Evolutionary conservation across 2,329 filamentous ascomycete genomes (phyloP).

Genomic region (Cercospora zeae-maydis): DNA sequence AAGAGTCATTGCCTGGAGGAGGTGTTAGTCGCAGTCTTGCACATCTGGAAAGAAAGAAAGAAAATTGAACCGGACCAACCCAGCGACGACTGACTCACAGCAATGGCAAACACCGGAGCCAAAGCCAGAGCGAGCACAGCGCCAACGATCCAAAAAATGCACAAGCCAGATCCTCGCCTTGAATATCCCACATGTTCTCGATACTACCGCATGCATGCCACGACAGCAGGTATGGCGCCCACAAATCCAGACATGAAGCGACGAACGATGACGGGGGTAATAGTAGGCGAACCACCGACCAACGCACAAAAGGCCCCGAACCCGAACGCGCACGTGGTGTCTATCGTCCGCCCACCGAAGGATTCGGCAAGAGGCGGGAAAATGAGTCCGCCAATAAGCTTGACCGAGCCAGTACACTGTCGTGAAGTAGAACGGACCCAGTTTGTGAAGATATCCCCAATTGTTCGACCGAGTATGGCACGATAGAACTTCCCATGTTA

Average conservation of each 20-base stretch:
- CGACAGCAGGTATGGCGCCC: slow-evolving; percentile 48
- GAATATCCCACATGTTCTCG: slow-evolving; percentile 43
- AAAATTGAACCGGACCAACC: slow-evolving; percentile 17
- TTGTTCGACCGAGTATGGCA: not conserved
- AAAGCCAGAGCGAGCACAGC: slow-evolving; percentile 44
- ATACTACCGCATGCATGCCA: slow-evolving; percentile 46
- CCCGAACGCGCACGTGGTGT: slow-evolving; percentile 34
- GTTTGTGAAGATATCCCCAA: not conserved
- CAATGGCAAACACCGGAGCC: slow-evolving; percentile 45
- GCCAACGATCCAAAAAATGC: slow-evolving; percentile 44
- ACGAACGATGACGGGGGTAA: slow-evolving; percentile 40
- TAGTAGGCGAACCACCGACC: slow-evolving; percentile 38
- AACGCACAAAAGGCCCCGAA: slow-evolving; percentile 39
- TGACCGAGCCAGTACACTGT: slow-evolving; percentile 21
- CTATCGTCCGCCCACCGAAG: slow-evolving; percentile 38
- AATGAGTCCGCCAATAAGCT: slow-evolving; percentile 39
- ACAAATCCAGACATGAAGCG: slow-evolving; percentile 45
- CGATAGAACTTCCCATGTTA: slow-evolving; percentile 16
- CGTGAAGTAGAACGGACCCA: slow-evolving; percentile 5
- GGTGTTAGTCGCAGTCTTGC: not conserved
- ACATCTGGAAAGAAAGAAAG: not conserved
- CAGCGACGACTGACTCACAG: slow-evolving; percentile 13
- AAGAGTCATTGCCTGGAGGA: slow-evolving; percentile 45
- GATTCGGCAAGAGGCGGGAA: slow-evolving; percentile 41
- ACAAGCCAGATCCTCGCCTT: slow-evolving; percentile 47